Evolutionary conservation across 441 rosid genomes (phyloP), one percentile per base, ranked within the genome.

Genomic region (Gossypium gossypioides): DNA sequence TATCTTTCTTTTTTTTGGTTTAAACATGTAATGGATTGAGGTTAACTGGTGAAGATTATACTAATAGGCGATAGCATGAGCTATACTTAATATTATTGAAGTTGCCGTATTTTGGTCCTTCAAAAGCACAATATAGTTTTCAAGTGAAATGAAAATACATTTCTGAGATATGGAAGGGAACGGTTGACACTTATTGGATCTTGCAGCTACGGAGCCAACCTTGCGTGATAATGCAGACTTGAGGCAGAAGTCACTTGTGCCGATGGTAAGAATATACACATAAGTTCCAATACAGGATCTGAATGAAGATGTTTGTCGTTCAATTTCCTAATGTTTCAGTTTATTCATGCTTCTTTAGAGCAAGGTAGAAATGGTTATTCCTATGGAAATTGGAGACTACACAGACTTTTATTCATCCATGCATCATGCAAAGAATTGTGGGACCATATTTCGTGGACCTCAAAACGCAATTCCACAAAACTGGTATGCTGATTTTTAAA

Each of bases 401-500:
- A 86, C 96, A 0, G 98, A 94, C 80, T 94, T 94, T 85, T 94
- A 89, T 83, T 87, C 96, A 66, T 91, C 97, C 32, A 82, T 86
- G 91, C 88, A 94, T 81, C 98, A 94, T 48, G 95, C 96, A 0
- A 94, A 86, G 87, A 91, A 94, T 71, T 94, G 98, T 18, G 96
- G 96, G 3, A 82, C 84, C 42, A 94, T 91, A 59, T 91, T 94
- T 73, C 96, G 95, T 2, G 97, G 98, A 44, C 93, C 97, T 13
- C 75, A 88, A 83, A 89, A 86, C 71, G 82, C 97, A 21, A 83
- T 94, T 15, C 77, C 79, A 25, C 81, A 83, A 42, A 94, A 94
- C 72, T 94, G 98, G 98, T 94, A 68, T 72, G 69, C 71, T 56
- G 7, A 59, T 69, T 63, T 59, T 67, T 55, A 46, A 72, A 7